phyloP scores from a whole-genome alignment of 805 yeast species.

The Dipodascus albidus region DNA sequence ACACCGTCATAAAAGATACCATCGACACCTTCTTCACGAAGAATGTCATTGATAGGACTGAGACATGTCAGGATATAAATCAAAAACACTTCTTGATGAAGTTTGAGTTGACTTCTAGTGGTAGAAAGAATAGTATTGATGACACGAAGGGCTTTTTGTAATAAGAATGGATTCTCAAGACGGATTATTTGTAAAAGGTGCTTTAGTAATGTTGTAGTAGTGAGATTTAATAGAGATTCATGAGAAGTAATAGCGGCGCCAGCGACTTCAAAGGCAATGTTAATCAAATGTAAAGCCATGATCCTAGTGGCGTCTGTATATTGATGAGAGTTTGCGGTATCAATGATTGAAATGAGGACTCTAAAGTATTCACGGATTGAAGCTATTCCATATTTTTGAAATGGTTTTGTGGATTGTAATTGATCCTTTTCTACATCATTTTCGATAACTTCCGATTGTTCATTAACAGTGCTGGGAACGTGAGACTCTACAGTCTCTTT shows the following conservation, averaged over 20 bases:
- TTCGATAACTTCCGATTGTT: background rate
- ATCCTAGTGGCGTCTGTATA: slow-evolving; percentile 82
- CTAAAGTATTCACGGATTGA: slow-evolving; percentile 69
- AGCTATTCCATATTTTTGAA: slow-evolving; percentile 50
- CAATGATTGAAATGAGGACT: slow-evolving; percentile 64
- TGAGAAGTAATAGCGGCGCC: slow-evolving; percentile 54
- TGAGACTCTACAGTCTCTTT: background rate
- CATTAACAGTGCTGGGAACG: slow-evolving; percentile 1
- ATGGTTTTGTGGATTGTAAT: slow-evolving; percentile 18
- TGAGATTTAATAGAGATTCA: slow-evolving; percentile 51
- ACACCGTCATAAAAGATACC: slow-evolving; percentile 29
- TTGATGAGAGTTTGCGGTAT: slow-evolving; percentile 72
- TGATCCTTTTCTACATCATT: slow-evolving; percentile 10
- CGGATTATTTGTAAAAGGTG: slow-evolving; percentile 73
- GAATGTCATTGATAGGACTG: slow-evolving; percentile 26
- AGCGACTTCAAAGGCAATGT: slow-evolving; percentile 70
- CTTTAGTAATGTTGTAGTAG: slow-evolving; percentile 77
- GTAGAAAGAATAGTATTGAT: slow-evolving; percentile 63
- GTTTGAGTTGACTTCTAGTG: slow-evolving; percentile 51
- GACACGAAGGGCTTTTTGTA: slow-evolving; percentile 65
- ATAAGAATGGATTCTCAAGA: slow-evolving; percentile 55
- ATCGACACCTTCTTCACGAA: slow-evolving; percentile 28
- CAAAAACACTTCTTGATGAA: slow-evolving; percentile 58
- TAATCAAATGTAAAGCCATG: slow-evolving; percentile 66
- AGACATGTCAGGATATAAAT: slow-evolving; percentile 29